A percentile compares a stretch with the other conserved stretches of the same genome.
phyloP scores from a whole-genome alignment of 2,329 filamentous ascomycete genomes.

The Botrytis byssoidea region DNA sequence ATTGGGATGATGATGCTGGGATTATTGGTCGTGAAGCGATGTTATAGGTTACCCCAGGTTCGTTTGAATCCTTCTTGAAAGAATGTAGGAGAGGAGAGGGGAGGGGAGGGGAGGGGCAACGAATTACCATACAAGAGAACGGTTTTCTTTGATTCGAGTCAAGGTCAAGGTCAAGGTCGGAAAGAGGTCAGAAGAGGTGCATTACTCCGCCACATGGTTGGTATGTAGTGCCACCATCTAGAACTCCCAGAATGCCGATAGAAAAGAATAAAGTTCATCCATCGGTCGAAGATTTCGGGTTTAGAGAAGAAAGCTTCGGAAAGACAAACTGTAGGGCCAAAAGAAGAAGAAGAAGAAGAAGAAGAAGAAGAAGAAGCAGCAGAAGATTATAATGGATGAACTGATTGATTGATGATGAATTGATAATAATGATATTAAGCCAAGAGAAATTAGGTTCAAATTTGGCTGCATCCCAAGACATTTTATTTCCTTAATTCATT shows the following conservation, averaged over 20 bases:
- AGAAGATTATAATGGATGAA: not conserved
- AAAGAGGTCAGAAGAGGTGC: not conserved
- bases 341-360: too few species aligned
- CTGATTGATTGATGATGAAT: not conserved
- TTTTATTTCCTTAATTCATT: not conserved
- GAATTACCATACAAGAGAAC: not conserved
- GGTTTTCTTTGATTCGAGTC: conserved; percentile 2
- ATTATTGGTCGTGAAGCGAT: not conserved
- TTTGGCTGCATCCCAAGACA: not conserved
- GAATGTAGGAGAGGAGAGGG: not conserved
- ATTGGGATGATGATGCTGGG: not conserved
- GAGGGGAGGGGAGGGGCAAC: not conserved
- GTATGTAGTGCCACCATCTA: not conserved
- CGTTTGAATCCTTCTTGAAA: not conserved
- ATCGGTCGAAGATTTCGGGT: not conserved
- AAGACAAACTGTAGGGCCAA: not conserved
- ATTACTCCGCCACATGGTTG: conserved; percentile 6
- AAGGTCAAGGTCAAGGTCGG: not conserved
- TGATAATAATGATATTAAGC: conserved; percentile 2
- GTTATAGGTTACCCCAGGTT: conserved; percentile 1
- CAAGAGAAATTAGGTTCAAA: conserved; percentile 1
- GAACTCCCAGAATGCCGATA: not conserved
- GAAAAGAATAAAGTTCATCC: not conserved
- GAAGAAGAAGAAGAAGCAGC: not conserved
- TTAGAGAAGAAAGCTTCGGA: not conserved